phyloP scores from a whole-genome alignment of 371 early-diverging fungal genomes.

The Mucor plumbeus region DNA sequence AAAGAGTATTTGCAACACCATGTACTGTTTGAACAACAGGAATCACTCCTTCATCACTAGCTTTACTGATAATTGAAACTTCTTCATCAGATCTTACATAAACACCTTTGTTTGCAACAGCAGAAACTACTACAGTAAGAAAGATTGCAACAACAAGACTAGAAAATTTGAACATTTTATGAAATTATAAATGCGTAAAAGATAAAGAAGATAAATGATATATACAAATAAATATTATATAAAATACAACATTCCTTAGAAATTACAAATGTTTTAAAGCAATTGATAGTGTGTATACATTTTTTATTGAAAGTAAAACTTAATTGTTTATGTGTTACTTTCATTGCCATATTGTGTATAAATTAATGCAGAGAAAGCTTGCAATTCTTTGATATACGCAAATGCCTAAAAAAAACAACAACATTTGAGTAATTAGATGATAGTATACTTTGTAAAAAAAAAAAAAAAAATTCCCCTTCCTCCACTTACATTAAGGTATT shows the following conservation, averaged over 20 bases:
- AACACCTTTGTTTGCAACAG: neutral
- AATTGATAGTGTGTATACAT: neutral
- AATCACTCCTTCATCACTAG: neutral
- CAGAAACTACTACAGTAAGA: neutral
- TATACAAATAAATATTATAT: neutral
- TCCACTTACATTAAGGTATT: slow-evolving; percentile 73
- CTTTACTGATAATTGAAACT: no score
- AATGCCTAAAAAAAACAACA: slow-evolving; percentile 44
- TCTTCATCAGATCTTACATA: neutral
- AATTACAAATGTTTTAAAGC: neutral
- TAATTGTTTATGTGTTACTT: slow-evolving; percentile 6
- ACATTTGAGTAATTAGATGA: neutral
- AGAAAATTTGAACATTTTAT: neutral
- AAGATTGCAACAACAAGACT: neutral
- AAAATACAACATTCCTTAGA: neutral
- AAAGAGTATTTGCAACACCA: neutral
- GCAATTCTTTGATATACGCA: slow-evolving; percentile 72
- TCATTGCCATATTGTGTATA: slow-evolving; percentile 68
- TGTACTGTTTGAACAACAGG: slow-evolving; percentile 7
- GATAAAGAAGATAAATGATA: neutral
- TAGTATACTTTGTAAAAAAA: neutral
- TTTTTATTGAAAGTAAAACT: neutral
- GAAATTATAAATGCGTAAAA: neutral
- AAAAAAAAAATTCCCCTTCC: no score
- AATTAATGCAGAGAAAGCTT: slow-evolving; percentile 75